Evolutionary conservation across 2,329 filamentous ascomycete genomes (phyloP).

Genomic region (Beauveria australis): DNA sequence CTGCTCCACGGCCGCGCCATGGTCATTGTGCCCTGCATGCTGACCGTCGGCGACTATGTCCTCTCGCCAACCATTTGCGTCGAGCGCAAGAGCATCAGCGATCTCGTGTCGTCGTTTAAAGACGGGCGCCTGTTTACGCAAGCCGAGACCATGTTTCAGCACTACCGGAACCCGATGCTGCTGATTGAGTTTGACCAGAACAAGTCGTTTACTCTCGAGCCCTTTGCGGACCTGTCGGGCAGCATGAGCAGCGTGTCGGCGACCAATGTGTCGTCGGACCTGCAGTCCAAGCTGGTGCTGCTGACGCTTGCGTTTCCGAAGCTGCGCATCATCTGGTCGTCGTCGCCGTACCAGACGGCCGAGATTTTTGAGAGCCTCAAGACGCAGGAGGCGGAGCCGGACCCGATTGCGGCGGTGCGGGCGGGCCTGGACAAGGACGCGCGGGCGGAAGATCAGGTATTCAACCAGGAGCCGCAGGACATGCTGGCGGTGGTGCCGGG

Average conservation of each 20-base stretch:
- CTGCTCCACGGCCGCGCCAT: slow-evolving; percentile 84
- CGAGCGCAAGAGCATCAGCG: slow-evolving; percentile 86
- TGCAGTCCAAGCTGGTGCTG: slow-evolving; percentile 87
- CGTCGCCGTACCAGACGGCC: slow-evolving; percentile 87
- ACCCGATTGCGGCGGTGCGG: slow-evolving; percentile 78
- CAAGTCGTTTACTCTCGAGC: slow-evolving; percentile 91
- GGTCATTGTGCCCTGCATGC: slow-evolving; percentile 84
- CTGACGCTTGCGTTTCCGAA: slow-evolving; percentile 86
- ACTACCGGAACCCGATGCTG: slow-evolving; percentile 84
- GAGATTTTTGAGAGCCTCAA: slow-evolving; percentile 96
- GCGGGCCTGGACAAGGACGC: slow-evolving; percentile 58
- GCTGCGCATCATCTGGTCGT: slow-evolving; percentile 88
- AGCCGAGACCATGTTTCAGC: slow-evolving; percentile 85
- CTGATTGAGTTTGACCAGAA: slow-evolving; percentile 97
- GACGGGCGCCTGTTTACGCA: slow-evolving; percentile 90
- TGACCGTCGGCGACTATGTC: slow-evolving; percentile 95
- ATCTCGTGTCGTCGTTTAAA: slow-evolving; percentile 84
- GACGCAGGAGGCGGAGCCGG: slow-evolving; percentile 79
- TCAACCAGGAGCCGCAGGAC: slow-evolving; percentile 80
- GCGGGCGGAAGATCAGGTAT: slow-evolving; percentile 58
- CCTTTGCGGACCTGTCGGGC: slow-evolving; percentile 60
- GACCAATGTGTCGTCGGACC: slow-evolving; percentile 53
- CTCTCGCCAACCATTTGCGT: slow-evolving; percentile 85
- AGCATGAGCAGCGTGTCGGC: slow-evolving; percentile 56
- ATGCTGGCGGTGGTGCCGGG: slow-evolving; percentile 83